Evolutionary conservation across 352 stramenopile genomes (phyloP).

Genomic region (Pythium myriotylum): DNA sequence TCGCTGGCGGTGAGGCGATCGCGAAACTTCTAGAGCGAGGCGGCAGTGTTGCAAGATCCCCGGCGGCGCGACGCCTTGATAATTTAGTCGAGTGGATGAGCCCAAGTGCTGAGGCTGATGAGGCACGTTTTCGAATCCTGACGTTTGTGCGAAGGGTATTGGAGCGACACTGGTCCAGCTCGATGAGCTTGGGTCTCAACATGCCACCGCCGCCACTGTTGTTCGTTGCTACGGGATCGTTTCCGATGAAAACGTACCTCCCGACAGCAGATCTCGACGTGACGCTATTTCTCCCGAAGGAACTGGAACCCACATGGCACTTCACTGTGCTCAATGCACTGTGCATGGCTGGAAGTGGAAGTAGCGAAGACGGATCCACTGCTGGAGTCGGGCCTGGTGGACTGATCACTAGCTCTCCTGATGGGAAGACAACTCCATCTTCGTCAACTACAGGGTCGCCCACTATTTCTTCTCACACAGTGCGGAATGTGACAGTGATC

Average conservation of each 20-base stretch:
- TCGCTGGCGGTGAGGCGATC: conserved; percentile 1
- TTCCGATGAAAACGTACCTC: conserved; percentile 91
- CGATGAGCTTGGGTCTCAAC: conserved; percentile 10
- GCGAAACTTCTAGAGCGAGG: conserved; percentile 7
- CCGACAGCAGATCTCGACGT: conserved; percentile 87
- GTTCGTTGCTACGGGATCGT: conserved; percentile 81
- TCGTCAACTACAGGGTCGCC: neutral
- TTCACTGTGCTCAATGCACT: conserved; percentile 85
- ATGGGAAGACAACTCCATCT: conserved; percentile 6
- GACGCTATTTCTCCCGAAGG: conserved; percentile 77
- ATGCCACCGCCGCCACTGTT: conserved; percentile 50
- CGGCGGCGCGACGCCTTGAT: conserved; percentile 37
- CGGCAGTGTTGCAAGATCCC: neutral
- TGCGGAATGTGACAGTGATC: conserved; percentile 90
- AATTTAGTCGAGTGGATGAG: conserved; percentile 66
- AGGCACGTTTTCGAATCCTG: conserved; percentile 62
- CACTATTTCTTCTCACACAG: conserved; percentile 37
- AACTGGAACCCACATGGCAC: conserved; percentile 86
- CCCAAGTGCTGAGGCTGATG: conserved; percentile 63
- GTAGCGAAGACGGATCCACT: conserved; percentile 19
- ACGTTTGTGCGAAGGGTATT: conserved; percentile 69
- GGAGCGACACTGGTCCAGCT: conserved; percentile 37
- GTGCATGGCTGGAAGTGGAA: conserved; percentile 58
- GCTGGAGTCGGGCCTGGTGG: neutral
- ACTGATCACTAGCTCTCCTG: conserved; percentile 30